Percentiles rank a stretch among this genome's conserved stretches.
These are phyloP conservation scores for Aspergillus taichungensis DNA, from an alignment of 495 filamentous ascomycete genomes.

Conservation along the genomic window DNA sequence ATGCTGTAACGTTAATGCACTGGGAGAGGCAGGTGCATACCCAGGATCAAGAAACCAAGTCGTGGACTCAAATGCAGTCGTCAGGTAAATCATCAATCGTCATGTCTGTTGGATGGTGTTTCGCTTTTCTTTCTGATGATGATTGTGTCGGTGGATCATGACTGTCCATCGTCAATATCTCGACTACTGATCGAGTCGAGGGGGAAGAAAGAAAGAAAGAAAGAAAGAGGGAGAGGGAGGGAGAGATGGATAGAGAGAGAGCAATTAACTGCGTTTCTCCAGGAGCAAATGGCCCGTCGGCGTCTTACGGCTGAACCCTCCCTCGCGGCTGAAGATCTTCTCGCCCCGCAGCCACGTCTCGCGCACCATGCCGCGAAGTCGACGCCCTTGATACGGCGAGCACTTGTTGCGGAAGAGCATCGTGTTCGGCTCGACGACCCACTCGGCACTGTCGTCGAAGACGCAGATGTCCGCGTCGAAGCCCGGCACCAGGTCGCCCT, in stretches of 20 bases:
- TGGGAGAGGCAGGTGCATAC: no score
- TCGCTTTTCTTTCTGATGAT: no score
- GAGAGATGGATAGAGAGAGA: slow-evolving; percentile 6
- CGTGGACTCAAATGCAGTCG: no score
- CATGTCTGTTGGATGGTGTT: no score
- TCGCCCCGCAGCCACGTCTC: slow-evolving; percentile 86
- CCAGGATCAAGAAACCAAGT: no score
- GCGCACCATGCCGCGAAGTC: slow-evolving; percentile 67
- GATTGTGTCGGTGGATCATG: no score
- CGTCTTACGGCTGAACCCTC: slow-evolving; percentile 51
- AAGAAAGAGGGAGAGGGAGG: slow-evolving; percentile 15
- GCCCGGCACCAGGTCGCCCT: slow-evolving; percentile 75
- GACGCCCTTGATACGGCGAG: slow-evolving; percentile 82
- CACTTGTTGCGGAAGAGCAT: slow-evolving; percentile 97
- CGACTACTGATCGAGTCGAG: background rate
- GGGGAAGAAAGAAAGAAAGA: slow-evolving; percentile 6
- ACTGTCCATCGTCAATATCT: slow-evolving; percentile 13
- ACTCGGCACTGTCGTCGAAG: slow-evolving; percentile 77
- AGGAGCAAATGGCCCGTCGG: slow-evolving; percentile 54
- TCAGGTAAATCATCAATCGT: no score
- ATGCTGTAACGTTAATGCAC: no score
- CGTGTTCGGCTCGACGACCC: slow-evolving; percentile 53
- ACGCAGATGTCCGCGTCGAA: slow-evolving; percentile 90
- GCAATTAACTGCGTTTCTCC: slow-evolving; percentile 41
- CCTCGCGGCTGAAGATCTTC: slow-evolving; percentile 58